Percentiles rank a stretch among this genome's conserved stretches.
These are phyloP conservation scores for Nitzschia palea DNA, from an alignment of 108 stramenopile genomes.

Conservation along the genomic window DNA sequence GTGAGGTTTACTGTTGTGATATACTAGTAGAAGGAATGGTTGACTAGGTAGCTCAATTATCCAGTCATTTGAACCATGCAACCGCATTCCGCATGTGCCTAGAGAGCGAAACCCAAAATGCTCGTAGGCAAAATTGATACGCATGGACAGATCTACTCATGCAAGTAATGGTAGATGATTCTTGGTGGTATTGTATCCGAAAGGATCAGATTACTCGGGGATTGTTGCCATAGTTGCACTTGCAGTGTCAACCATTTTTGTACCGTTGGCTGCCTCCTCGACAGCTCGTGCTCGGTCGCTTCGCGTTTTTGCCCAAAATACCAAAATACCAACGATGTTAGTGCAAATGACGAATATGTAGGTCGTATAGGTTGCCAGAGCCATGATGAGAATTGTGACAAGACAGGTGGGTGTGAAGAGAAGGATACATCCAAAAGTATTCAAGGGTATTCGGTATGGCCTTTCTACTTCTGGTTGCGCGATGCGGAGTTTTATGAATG, in stretches of 20 bases:
- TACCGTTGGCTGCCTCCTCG: background rate
- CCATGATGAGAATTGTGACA: conserved; percentile 32
- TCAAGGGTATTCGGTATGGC: conserved; percentile 53
- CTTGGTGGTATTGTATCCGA: background rate
- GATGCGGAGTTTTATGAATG: conserved; percentile 90
- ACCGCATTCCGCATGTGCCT: too few species aligned
- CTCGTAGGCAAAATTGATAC: too few species aligned
- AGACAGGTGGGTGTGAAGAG: conserved; percentile 38
- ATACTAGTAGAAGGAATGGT: too few species aligned
- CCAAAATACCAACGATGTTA: conserved; percentile 24
- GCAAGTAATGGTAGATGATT: too few species aligned
- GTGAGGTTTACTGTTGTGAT: too few species aligned
- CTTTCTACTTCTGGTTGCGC: conserved; percentile 39
- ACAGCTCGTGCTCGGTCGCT: background rate
- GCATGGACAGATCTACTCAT: too few species aligned
- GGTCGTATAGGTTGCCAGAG: conserved; percentile 36
- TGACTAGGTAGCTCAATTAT: too few species aligned
- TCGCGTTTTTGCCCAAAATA: conserved; percentile 7
- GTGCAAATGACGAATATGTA: conserved; percentile 35
- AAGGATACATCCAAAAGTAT: conserved; percentile 40
- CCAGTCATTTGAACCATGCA: too few species aligned
- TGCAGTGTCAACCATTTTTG: background rate
- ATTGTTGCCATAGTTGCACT: background rate
- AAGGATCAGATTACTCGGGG: background rate
- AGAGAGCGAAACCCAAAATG: too few species aligned